phyloP scores from a whole-genome alignment of 2,329 filamentous ascomycete species.

The Aspergillus sp. region DNA sequence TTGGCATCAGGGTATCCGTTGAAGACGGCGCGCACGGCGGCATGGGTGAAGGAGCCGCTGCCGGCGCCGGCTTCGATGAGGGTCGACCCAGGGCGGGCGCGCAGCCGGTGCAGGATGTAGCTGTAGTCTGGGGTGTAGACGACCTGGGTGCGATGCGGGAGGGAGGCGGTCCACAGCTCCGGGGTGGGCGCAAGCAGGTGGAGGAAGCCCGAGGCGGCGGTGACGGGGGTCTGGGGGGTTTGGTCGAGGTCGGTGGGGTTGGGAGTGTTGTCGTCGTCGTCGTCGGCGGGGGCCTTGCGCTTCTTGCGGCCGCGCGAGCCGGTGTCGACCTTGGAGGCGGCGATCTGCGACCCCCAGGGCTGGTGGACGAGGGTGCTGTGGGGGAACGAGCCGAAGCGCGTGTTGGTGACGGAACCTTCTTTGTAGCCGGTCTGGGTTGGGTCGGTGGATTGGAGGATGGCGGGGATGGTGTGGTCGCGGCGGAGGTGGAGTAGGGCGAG shows the following conservation, averaged over 20 bases:
- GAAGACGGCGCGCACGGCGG: conserved; percentile 50
- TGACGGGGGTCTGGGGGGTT: conserved; percentile 28
- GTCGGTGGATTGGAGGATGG: conserved; percentile 64
- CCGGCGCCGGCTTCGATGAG: conserved; percentile 54
- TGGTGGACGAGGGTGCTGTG: conserved; percentile 74
- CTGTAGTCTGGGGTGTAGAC: conserved; percentile 56
- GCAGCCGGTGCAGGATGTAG: conserved; percentile 50
- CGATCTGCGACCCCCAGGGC: conserved; percentile 89
- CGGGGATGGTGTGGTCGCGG: conserved; percentile 77
- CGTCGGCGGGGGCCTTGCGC: conserved; percentile 37
- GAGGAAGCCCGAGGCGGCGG: conserved; percentile 48
- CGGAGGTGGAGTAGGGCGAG: conserved; percentile 86
- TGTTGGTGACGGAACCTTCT: conserved; percentile 81
- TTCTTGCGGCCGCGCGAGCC: conserved; percentile 74
- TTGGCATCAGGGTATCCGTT: conserved; percentile 38
- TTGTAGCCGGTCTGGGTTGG: conserved; percentile 69
- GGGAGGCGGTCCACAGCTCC: conserved; percentile 51
- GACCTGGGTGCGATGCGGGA: conserved; percentile 53
- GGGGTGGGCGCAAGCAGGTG: conserved; percentile 51
- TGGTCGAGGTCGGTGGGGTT: conserved; percentile 21
- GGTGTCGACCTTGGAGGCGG: conserved; percentile 86
- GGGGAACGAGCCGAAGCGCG: conserved; percentile 87
- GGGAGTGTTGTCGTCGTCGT: conserved; percentile 38
- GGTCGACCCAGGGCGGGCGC: conserved; percentile 45
- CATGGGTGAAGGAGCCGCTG: conserved; percentile 53